Percentiles rank a stretch among this genome's conserved stretches.
phyloP scores from a whole-genome alignment of 352 stramenopile species.

The Phytophthora meadii region DNA sequence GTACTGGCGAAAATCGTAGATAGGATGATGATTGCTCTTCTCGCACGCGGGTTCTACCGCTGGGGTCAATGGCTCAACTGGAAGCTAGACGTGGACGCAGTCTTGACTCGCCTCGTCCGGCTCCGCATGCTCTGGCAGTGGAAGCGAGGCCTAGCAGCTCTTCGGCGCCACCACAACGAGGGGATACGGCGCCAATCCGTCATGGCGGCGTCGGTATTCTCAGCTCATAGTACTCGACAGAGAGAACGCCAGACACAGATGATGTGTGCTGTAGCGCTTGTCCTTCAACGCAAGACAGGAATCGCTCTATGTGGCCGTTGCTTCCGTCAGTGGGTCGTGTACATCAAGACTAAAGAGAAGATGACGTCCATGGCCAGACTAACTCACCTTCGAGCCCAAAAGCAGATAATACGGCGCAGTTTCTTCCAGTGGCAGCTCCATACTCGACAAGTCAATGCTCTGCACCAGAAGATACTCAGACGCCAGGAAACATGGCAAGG shows the following conservation, averaged over 20 bases:
- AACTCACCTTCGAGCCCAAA: slow-evolving; percentile 12
- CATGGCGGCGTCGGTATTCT: slow-evolving; percentile 33
- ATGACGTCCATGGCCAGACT: slow-evolving; percentile 6
- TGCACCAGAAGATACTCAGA: slow-evolving; percentile 20
- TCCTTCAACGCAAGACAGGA: slow-evolving; percentile 35
- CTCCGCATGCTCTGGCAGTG: slow-evolving; percentile 19
- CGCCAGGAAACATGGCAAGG: slow-evolving; percentile 6
- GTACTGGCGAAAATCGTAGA: slow-evolving; percentile 6
- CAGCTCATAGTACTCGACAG: slow-evolving; percentile 36
- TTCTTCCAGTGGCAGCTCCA: slow-evolving; percentile 22
- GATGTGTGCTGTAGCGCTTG: slow-evolving; percentile 29
- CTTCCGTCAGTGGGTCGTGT: slow-evolving; percentile 32
- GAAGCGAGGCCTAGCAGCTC: slow-evolving; percentile 27
- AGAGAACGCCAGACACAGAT: slow-evolving; percentile 41
- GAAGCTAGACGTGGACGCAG: slow-evolving; percentile 10
- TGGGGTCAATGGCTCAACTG: slow-evolving; percentile 20
- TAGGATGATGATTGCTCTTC: slow-evolving; percentile 6
- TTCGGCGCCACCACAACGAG: slow-evolving; percentile 31
- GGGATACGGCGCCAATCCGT: slow-evolving; percentile 44
- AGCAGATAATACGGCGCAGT: slow-evolving; percentile 3
- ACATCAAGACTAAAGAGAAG: slow-evolving; percentile 18
- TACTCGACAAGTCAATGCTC: not conserved
- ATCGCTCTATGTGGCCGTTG: slow-evolving; percentile 11
- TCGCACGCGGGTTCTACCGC: slow-evolving; percentile 11
- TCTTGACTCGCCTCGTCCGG: slow-evolving; percentile 19